A percentile compares a stretch with the other conserved stretches of the same genome.
phyloP scores from a whole-genome alignment of 2,329 filamentous ascomycete genomes.

The Colletotrichum orbiculare region DNA sequence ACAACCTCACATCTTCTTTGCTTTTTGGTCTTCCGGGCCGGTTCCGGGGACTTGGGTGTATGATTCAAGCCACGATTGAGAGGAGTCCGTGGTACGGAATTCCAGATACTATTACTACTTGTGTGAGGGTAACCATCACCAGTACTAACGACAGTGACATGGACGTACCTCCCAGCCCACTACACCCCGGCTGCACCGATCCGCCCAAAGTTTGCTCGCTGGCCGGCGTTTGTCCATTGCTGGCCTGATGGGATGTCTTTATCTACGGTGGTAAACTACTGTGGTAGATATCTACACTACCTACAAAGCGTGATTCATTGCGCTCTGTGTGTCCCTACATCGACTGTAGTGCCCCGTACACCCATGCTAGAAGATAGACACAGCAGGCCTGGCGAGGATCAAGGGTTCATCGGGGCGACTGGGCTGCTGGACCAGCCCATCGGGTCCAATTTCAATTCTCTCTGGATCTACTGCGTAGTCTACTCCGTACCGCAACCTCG shows the following conservation, averaged over 20 bases:
- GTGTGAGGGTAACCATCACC: too few species aligned
- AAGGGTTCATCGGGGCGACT: conserved; percentile 27
- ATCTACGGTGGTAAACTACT: too few species aligned
- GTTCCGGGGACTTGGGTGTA: not conserved
- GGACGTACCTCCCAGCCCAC: not conserved
- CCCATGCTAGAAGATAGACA: too few species aligned
- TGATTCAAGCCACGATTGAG: too few species aligned
- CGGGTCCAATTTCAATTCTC: conserved; percentile 28
- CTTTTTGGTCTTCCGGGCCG: not conserved
- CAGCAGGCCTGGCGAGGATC: not conserved
- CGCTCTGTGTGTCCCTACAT: too few species aligned
- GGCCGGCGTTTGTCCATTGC: conserved; percentile 29
- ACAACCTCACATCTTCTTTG: conserved; percentile 23
- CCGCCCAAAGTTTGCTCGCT: conserved; percentile 21
- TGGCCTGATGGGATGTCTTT: conserved; percentile 9
- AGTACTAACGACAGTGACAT: too few species aligned
- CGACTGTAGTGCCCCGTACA: too few species aligned
- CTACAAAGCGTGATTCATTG: too few species aligned
- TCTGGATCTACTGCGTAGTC: conserved; percentile 23
- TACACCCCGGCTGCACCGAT: conserved; percentile 16
- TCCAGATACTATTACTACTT: too few species aligned
- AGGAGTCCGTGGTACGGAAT: too few species aligned
- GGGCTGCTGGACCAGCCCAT: conserved; percentile 31
- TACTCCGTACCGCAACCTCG: not conserved
- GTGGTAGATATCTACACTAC: too few species aligned